A percentile compares a stretch with the other conserved stretches of the same genome.
Conservation (phyloP, 805 yeast species). For the Komagataella pseudopastoris region DNA sequence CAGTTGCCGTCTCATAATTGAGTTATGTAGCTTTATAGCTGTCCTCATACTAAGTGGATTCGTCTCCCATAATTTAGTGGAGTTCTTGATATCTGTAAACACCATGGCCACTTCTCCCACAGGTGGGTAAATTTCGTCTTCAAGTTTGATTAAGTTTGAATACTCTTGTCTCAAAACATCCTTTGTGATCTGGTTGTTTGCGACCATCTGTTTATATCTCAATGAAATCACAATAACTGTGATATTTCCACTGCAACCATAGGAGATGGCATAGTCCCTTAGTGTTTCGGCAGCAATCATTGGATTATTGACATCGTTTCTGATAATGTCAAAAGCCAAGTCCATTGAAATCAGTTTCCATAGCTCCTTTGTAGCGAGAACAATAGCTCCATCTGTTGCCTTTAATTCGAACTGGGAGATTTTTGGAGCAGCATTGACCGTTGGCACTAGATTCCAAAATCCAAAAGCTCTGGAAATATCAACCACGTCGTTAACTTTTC, state of each 20-base stretch:
- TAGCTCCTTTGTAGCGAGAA: slow-evolving; percentile 69
- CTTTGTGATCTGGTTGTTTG: slow-evolving; percentile 17
- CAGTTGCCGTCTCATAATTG: slow-evolving; percentile 86
- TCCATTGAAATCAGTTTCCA: slow-evolving; percentile 82
- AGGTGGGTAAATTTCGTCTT: slow-evolving; percentile 89
- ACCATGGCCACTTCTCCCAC: slow-evolving; percentile 91
- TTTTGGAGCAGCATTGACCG: slow-evolving; percentile 80
- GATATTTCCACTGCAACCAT: slow-evolving; percentile 71
- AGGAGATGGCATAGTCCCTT: slow-evolving; percentile 88
- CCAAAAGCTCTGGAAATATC: slow-evolving; percentile 90
- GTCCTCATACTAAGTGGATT: slow-evolving; percentile 91
- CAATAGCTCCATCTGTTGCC: slow-evolving; percentile 69
- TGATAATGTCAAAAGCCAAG: slow-evolving; percentile 79
- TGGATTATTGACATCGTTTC: slow-evolving; percentile 72
- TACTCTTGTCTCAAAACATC: slow-evolving; percentile 45
- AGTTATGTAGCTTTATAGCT: slow-evolving; percentile 89
- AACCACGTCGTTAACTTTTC: slow-evolving; percentile 70
- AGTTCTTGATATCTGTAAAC: slow-evolving; percentile 92
- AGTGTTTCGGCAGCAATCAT: slow-evolving; percentile 86
- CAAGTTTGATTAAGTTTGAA: slow-evolving; percentile 67
- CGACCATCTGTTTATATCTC: slow-evolving; percentile 24
- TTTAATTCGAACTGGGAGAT: slow-evolving; percentile 47
- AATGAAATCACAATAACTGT: slow-evolving; percentile 71
- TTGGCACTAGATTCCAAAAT: slow-evolving; percentile 73
- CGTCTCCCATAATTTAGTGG: slow-evolving; percentile 88